Conservation (phyloP, 495 filamentous ascomycete genomes). For the Aspergillus campestris region DNA sequence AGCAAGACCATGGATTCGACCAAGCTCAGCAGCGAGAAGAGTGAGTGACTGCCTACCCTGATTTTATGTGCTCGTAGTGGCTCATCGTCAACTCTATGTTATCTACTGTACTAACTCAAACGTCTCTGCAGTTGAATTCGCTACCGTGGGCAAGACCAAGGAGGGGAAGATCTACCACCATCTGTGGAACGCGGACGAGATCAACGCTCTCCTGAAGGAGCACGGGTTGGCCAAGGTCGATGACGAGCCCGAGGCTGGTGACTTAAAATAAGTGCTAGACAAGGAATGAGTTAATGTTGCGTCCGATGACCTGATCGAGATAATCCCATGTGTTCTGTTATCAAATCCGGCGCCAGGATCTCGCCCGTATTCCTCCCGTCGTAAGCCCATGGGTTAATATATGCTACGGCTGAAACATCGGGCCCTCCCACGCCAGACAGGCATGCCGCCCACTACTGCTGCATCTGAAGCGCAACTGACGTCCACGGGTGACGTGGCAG, state of each 20-base stretch:
- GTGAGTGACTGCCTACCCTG: slow-evolving; percentile 40
- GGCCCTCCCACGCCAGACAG: slow-evolving; percentile 9
- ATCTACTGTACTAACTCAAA: slow-evolving; percentile 22
- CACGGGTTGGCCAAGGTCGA: slow-evolving; percentile 89
- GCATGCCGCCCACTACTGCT: slow-evolving; percentile 12
- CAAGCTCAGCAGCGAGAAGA: slow-evolving; percentile 97
- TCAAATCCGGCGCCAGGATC: neutral
- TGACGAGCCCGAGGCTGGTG: slow-evolving; percentile 60
- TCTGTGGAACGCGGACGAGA: slow-evolving; percentile 95
- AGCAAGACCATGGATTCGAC: slow-evolving; percentile 99
- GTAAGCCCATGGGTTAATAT: neutral
- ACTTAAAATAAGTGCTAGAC: slow-evolving; percentile 31
- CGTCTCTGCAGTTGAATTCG: slow-evolving; percentile 77
- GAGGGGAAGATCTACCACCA: slow-evolving; percentile 95
- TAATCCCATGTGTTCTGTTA: slow-evolving; percentile 23
- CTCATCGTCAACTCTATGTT: no score
- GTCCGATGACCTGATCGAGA: slow-evolving; percentile 8
- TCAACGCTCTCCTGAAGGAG: slow-evolving; percentile 86
- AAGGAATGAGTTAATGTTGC: slow-evolving; percentile 9
- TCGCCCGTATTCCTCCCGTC: neutral
- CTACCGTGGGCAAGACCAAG: slow-evolving; percentile 92
- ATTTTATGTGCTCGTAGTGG: neutral
- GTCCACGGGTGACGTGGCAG: slow-evolving; percentile 35
- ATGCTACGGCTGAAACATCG: neutral
- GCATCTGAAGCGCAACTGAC: slow-evolving; percentile 19